phyloP scores from a whole-genome alignment of 1,139 yeast species.

The Saccharomyces hybrid region DNA sequence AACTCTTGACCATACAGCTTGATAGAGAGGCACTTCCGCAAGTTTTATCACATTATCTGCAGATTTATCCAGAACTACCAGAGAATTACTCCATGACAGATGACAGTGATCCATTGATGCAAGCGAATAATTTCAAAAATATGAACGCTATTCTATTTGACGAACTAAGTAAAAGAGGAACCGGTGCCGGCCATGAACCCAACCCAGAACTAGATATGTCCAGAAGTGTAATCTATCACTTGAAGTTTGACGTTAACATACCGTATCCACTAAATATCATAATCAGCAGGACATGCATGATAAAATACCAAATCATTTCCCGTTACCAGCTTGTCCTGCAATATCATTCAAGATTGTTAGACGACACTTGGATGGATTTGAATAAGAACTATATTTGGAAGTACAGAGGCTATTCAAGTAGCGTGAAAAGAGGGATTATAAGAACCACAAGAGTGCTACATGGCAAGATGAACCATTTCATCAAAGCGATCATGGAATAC shows the following conservation, averaged over 20 bases:
- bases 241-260: conserved; percentile 61
- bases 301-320: conserved; percentile 75
- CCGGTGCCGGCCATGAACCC: background rate
- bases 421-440: conserved; percentile 13
- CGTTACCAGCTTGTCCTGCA: conserved; percentile 61
- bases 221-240: conserved; percentile 42
- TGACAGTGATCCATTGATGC: conserved; percentile 6
- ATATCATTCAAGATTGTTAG: conserved; percentile 53
- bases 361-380: conserved; percentile 67
- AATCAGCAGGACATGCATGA: conserved; percentile 59
- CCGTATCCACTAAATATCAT: conserved; percentile 86
- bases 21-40: conserved; percentile 29
- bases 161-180: background rate
- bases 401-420: conserved; percentile 33
- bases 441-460: conserved; percentile 21
- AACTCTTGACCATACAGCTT: conserved; percentile 25
- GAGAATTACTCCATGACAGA: background rate
- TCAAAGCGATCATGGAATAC: conserved; percentile 23
- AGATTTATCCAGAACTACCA: conserved; percentile 1
- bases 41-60: conserved; percentile 17
- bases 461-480: conserved; percentile 25
- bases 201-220: conserved; percentile 2
- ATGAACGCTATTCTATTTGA: conserved; percentile 14
- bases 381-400: conserved; percentile 67
- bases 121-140: conserved; percentile 21